Evolutionary conservation across 2,329 filamentous ascomycete genomes (phyloP), one percentile per base, ranked within the genome.

Genomic region (Colletotrichum lindemuthianum): DNA sequence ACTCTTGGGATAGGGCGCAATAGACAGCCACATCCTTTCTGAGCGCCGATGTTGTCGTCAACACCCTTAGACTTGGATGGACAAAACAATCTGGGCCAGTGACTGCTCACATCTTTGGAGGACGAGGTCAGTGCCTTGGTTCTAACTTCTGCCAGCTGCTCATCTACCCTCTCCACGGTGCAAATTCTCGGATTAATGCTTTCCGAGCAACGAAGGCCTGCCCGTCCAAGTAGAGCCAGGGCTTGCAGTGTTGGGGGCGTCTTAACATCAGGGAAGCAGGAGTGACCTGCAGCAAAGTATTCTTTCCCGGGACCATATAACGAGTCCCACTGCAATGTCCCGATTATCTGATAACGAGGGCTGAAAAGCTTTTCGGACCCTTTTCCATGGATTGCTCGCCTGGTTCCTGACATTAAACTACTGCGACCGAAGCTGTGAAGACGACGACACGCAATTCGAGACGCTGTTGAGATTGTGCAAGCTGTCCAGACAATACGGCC

Each of bases 11-110:
- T 44, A 54, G 55, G 60, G 55, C 60, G 60, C 41, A 51, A 47
- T 63, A 37, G 43, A 59, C 60, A 59, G 60, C 54, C 55, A 53
- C 33, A 52, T 48, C 54, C 47, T 33, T 48, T 49, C 16, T 9
- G 34, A 8, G 36, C n/a, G 59, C 32, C 32, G 43, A 15, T 16
- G 36, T 16, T 45, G n/a, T 64, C 34, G 32, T 43, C 48, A 37
- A 50, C 47, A 63, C n/a, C 47, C 49, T 53, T 54, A 48, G 56
- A 56, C 60, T 40, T 45, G 50, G 56, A 50, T 12, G 44, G 45
- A 34, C 34, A 45, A 57, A 52, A 39, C 48, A 40, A 59, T 59
- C 48, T 63, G 60, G 60, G 45, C 60, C 60, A 64, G 60, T 54
- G 55, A 60, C 40, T 60, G 60, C 60, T 50, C 56, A 50, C 56